These are phyloP conservation scores for Inga leiocalycina DNA, from an alignment of 306 rosid genomes.

Conservation along the genomic window DNA sequence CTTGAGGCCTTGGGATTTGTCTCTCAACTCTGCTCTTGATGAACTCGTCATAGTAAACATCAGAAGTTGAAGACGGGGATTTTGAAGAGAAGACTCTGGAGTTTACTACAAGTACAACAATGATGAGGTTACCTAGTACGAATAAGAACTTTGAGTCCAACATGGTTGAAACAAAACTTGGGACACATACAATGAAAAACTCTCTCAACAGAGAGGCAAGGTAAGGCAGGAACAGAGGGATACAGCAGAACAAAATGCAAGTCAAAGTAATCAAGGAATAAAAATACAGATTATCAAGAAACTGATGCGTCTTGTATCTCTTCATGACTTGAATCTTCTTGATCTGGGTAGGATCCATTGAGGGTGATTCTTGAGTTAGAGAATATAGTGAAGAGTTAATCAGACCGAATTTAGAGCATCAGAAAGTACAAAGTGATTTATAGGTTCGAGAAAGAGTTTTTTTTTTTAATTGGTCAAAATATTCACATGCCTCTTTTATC, in stretches of 20 bases:
- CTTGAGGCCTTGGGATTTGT: slow-evolving; percentile 36
- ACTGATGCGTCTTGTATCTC: slow-evolving; percentile 34
- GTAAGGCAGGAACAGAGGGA: slow-evolving; percentile 46
- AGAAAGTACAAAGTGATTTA: slow-evolving; percentile 33
- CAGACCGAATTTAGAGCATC: slow-evolving; percentile 30
- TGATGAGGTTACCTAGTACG: slow-evolving; percentile 45
- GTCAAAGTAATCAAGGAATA: slow-evolving; percentile 35
- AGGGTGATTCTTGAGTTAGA: background rate
- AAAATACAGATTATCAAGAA: slow-evolving; percentile 40
- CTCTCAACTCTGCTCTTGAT: slow-evolving; percentile 30
- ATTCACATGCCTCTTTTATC: slow-evolving; percentile 40
- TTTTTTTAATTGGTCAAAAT: slow-evolving; percentile 27
- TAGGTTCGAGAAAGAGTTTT: slow-evolving; percentile 32
- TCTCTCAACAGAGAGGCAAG: slow-evolving; percentile 17
- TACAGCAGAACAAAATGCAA: slow-evolving; percentile 41
- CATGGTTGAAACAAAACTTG: slow-evolving; percentile 38
- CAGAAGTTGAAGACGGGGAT: slow-evolving; percentile 36
- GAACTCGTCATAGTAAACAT: slow-evolving; percentile 50
- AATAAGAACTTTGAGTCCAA: slow-evolving; percentile 44
- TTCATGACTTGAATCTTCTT: slow-evolving; percentile 54
- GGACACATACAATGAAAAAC: slow-evolving; percentile 30
- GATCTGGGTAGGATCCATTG: slow-evolving; percentile 48
- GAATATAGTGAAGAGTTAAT: slow-evolving; percentile 18
- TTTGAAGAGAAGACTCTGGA: slow-evolving; percentile 53
- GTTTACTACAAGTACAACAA: slow-evolving; percentile 46